phyloP scores from a whole-genome alignment of 169 alveolate species.

The Plasmodium vivax region DNA sequence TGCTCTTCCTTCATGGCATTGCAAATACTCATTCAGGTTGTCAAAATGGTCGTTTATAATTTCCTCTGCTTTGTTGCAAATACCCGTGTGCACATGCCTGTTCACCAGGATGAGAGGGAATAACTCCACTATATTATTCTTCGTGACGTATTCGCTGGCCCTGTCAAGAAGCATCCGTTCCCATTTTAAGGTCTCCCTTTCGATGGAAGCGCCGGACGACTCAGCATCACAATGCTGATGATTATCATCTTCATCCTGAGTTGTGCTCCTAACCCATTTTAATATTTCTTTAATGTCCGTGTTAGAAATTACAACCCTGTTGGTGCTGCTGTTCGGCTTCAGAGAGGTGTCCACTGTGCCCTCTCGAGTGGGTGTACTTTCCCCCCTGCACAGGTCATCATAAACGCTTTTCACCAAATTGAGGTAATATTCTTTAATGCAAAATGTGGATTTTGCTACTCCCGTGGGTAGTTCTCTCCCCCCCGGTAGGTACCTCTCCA shows the following conservation, averaged over 20 bases:
- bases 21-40: background rate
- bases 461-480: background rate
- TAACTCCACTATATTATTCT: slow-evolving; percentile 37
- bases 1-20: background rate
- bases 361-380: background rate
- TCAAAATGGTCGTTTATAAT: slow-evolving; percentile 4
- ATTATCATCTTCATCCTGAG: background rate
- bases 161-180: slow-evolving; percentile 3
- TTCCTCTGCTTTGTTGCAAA: background rate
- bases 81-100: background rate
- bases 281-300: slow-evolving; percentile 68
- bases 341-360: background rate
- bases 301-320: slow-evolving; percentile 4
- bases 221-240: background rate
- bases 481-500: slow-evolving; percentile 6
- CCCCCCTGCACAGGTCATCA: slow-evolving; percentile 32
- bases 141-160: slow-evolving; percentile 4
- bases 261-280: slow-evolving; percentile 30
- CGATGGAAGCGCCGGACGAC: background rate
- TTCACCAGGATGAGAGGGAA: slow-evolving; percentile 15
- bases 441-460: background rate
- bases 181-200: background rate
- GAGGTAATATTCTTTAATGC: slow-evolving; percentile 32
- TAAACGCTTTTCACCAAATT: slow-evolving; percentile 19
- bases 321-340: background rate